Evolutionary conservation across 169 alveolate genomes (phyloP).

Genomic region (Plasmodium gaboni): DNA sequence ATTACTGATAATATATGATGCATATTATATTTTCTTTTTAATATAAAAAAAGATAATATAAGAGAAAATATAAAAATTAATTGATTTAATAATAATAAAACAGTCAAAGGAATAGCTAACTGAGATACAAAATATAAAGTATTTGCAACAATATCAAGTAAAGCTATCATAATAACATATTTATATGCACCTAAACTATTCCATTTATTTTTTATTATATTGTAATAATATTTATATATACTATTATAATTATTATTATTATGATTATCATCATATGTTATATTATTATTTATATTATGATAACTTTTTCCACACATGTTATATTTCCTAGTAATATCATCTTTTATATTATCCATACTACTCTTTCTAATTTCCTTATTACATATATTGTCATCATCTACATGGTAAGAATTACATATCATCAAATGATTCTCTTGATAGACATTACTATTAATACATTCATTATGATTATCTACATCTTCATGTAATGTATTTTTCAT

Average conservation of each 20-base stretch:
- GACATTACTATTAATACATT: too few relatives aligned
- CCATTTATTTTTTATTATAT: conserved; percentile 19
- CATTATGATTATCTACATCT: too few relatives aligned
- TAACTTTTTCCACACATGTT: neutral
- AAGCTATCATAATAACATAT: conserved; percentile 34
- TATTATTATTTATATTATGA: neutral
- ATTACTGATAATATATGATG: conserved; percentile 53
- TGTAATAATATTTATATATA: neutral
- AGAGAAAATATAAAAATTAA: conserved; percentile 66
- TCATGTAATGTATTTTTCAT: too few relatives aligned
- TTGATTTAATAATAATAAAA: conserved; percentile 53
- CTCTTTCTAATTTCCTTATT: neutral
- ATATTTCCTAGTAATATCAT: neutral
- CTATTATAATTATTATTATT: neutral
- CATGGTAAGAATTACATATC: too few relatives aligned
- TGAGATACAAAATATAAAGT: conserved; percentile 69
- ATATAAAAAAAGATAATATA: conserved; percentile 49
- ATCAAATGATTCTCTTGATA: too few relatives aligned
- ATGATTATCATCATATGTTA: neutral
- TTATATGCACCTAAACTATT: conserved; percentile 51
- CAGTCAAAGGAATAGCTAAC: conserved; percentile 70
- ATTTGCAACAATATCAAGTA: conserved; percentile 49
- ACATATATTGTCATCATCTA: neutral
- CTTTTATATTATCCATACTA: too few relatives aligned
- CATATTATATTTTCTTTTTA: conserved; percentile 53